phyloP scores from a whole-genome alignment of 495 filamentous ascomycete genomes.

The Parathielavia hyrcaniae region DNA sequence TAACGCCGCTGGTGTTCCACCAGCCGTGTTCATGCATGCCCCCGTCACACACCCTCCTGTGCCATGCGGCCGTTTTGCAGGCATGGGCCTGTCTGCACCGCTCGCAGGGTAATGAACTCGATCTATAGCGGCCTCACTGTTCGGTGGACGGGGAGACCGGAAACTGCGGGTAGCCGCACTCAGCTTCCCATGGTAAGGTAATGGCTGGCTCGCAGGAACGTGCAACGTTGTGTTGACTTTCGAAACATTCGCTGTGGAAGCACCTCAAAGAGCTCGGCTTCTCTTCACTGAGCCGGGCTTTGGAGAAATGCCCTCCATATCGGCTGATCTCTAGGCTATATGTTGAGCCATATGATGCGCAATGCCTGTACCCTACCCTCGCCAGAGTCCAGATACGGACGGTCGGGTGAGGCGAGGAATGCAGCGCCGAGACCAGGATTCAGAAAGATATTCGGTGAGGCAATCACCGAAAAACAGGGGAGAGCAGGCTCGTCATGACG shows the following conservation, averaged over 20 bases:
- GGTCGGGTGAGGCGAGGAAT: not conserved
- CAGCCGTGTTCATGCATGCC: conserved; percentile 24
- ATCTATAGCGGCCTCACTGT: not conserved
- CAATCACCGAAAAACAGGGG: not conserved
- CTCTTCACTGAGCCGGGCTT: conserved; percentile 5
- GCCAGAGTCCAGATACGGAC: not conserved
- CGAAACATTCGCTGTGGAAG: not conserved
- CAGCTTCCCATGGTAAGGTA: not conserved
- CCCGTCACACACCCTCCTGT: conserved; percentile 20
- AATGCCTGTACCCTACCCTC: not conserved
- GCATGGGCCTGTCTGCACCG: not conserved
- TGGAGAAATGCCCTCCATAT: not conserved
- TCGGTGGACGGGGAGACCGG: not conserved
- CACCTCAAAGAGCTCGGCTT: not conserved
- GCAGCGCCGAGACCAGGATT: not conserved
- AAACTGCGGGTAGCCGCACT: not conserved
- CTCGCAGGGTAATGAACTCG: not conserved
- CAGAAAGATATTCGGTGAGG: not conserved
- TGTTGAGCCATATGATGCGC: not conserved
- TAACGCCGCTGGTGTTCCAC: conserved; percentile 15
- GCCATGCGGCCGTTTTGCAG: not conserved
- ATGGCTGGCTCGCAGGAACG: not conserved
- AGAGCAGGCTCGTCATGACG: not conserved
- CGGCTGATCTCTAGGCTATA: conserved; percentile 1
- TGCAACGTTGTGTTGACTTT: not conserved